These are phyloP conservation scores for Gracilaria caudata DNA, from an alignment of 23 red algal species.

Conservation along the genomic window DNA sequence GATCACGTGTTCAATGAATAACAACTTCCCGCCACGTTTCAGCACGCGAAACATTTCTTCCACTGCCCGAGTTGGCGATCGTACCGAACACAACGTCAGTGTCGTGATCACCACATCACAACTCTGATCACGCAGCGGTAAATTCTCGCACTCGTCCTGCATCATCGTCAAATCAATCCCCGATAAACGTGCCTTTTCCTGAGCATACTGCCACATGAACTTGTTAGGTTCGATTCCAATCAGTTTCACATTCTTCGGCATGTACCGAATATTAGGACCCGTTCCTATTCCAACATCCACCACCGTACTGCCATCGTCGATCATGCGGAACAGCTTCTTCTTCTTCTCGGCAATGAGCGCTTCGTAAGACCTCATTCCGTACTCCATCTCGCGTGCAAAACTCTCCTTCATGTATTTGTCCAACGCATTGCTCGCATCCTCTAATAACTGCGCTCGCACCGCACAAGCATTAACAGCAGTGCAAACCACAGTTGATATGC, in stretches of 20 bases:
- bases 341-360: constrained; percentile 44
- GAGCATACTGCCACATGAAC: constrained; percentile 61
- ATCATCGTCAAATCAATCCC: constrained; percentile 26
- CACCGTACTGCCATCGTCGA: constrained; percentile 16
- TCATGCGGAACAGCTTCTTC: constrained; percentile 28
- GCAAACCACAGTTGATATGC: background rate
- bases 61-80: constrained; percentile 46
- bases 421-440: background rate
- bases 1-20: constrained; percentile 83
- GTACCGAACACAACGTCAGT: constrained; percentile 74
- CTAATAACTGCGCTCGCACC: background rate
- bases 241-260: constrained; percentile 35
- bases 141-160: constrained; percentile 4
- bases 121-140: constrained; percentile 35
- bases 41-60: constrained; percentile 60
- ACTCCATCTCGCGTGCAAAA: constrained; percentile 75
- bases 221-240: constrained; percentile 76
- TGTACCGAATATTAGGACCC: constrained; percentile 72
- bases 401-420: background rate
- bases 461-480: background rate
- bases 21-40: constrained; percentile 65
- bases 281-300: constrained; percentile 79
- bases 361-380: constrained; percentile 71
- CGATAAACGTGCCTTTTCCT: background rate
- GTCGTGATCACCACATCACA: constrained; percentile 72